Evolutionary conservation across 768 basidiomycete genomes (phyloP), one percentile per base, ranked within the genome.

Genomic region (Collybiopsis confluens): DNA sequence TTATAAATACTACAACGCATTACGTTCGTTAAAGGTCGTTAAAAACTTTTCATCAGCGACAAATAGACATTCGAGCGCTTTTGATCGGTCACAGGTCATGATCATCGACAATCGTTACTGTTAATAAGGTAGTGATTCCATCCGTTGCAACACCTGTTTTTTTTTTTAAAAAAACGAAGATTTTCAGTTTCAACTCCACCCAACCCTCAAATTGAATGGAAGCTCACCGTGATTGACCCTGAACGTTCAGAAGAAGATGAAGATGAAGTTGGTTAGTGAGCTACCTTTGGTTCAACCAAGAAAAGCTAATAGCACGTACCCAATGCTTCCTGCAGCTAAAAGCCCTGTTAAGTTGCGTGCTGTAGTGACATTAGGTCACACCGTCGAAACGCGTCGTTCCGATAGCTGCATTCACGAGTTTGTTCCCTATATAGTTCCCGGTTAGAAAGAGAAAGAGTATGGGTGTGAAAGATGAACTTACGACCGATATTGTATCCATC

Each of bases 311-410:
- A 8, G 16, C 16, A 60, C 68, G 56, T 50, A 75, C 68, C 83
- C 81, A 1, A 62, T 45, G 23, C 71, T 66, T 4, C 86, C 85
- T 4, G 78, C 57, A 2, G 77, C 60, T 55, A 87, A 72, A 23
- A 88, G 70, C 4, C 81, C 81, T 2, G 76, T 77, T 21, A 86
- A 43, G 46, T 77, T 77, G 59, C 71, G 53, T 8, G 69, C 73
- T 1, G 65, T 67, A 0, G 82, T 80, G 18, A 51, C 60, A 57
- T 85, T n/a, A 89, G 0, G 59, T 71, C 21, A 80, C 64, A 13
- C 76, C 78, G 10, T 59, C 66, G 50, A 74, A 79, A 46, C 53
- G 66, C 1, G 67, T 75, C 21, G 58, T 61, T 0, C 73, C 74
- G 3, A 68, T 53, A 24, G 76, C 70, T 11, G 56, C 55, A 1